Conservation (phyloP, 2,329 filamentous ascomycete species). For the Thielaviopsis musarum region DNA sequence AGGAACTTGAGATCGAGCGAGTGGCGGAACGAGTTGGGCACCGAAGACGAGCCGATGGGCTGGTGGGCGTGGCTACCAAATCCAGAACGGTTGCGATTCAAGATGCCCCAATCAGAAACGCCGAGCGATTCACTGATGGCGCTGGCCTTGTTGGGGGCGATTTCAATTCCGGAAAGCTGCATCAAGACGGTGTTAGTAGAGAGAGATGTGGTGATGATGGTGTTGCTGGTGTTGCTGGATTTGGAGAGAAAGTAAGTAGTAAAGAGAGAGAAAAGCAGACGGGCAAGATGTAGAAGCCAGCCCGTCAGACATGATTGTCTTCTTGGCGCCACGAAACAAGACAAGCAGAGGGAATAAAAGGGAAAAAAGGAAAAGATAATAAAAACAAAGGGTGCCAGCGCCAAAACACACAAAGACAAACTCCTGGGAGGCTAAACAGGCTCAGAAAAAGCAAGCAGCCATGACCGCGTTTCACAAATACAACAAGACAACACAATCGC, state of each 20-base stretch:
- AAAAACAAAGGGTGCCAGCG: too few relatives aligned
- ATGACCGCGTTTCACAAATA: neutral
- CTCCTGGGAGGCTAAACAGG: neutral
- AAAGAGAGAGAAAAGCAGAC: neutral
- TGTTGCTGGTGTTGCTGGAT: neutral
- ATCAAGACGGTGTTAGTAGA: neutral
- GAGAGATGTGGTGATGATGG: neutral
- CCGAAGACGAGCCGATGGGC: conserved; percentile 9
- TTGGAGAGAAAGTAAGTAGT: neutral
- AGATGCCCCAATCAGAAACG: conserved; percentile 19
- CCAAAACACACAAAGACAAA: too few relatives aligned
- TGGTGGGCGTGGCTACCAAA: conserved; percentile 2
- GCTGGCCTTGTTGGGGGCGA: conserved; percentile 24
- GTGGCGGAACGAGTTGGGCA: conserved; percentile 28
- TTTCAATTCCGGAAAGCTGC: conserved; percentile 12
- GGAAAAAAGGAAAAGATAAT: too few relatives aligned
- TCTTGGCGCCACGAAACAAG: too few relatives aligned
- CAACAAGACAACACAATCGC: neutral
- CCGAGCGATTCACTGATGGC: conserved; percentile 17
- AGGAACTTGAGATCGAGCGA: conserved; percentile 39
- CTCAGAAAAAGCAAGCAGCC: conserved; percentile 3
- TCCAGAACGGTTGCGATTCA: conserved; percentile 3
- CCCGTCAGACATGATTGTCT: too few relatives aligned
- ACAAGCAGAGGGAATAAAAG: too few relatives aligned
- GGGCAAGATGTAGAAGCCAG: neutral